phyloP scores from a whole-genome alignment of 805 yeast species.

The Yarrowia bubula region DNA sequence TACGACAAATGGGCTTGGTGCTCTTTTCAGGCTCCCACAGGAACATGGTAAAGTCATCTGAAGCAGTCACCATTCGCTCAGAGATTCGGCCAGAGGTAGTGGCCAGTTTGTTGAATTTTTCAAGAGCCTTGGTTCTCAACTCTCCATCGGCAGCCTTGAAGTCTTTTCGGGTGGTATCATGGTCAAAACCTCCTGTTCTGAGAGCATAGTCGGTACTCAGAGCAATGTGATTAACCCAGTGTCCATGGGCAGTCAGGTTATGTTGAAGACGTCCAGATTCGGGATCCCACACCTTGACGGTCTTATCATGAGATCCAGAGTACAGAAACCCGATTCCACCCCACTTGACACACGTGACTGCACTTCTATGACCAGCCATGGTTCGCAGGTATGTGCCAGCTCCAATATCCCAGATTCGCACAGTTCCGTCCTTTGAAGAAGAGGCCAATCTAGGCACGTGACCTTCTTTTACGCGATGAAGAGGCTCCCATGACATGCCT shows the following conservation, averaged over 20 bases:
- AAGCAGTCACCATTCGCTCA: slow-evolving; percentile 89
- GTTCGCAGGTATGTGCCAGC: slow-evolving; percentile 64
- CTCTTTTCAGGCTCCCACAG: slow-evolving; percentile 88
- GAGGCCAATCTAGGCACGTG: slow-evolving; percentile 69
- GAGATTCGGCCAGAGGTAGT: slow-evolving; percentile 51
- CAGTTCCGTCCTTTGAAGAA: slow-evolving; percentile 87
- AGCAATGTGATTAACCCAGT: slow-evolving; percentile 95
- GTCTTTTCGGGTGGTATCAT: slow-evolving; percentile 48
- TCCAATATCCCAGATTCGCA: slow-evolving; percentile 84
- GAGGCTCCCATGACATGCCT: slow-evolving; percentile 89
- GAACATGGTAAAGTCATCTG: slow-evolving; percentile 97
- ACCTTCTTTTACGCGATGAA: slow-evolving; percentile 66
- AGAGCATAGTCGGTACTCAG: slow-evolving; percentile 86
- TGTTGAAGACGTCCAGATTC: slow-evolving; percentile 72
- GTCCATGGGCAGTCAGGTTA: slow-evolving; percentile 85
- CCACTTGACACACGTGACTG: slow-evolving; percentile 97
- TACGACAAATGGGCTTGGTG: slow-evolving; percentile 80
- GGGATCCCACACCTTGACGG: slow-evolving; percentile 89
- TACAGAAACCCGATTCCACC: slow-evolving; percentile 83
- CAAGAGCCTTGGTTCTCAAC: slow-evolving; percentile 56
- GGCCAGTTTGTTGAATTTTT: slow-evolving; percentile 62
- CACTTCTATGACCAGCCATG: slow-evolving; percentile 80
- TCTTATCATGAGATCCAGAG: slow-evolving; percentile 91
- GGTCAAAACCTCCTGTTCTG: slow-evolving; percentile 86
- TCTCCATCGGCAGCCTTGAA: slow-evolving; percentile 41